Base-by-base conservation (phyloP, 2,329 filamentous ascomycete species). In the Diatrype stigma region DNA sequence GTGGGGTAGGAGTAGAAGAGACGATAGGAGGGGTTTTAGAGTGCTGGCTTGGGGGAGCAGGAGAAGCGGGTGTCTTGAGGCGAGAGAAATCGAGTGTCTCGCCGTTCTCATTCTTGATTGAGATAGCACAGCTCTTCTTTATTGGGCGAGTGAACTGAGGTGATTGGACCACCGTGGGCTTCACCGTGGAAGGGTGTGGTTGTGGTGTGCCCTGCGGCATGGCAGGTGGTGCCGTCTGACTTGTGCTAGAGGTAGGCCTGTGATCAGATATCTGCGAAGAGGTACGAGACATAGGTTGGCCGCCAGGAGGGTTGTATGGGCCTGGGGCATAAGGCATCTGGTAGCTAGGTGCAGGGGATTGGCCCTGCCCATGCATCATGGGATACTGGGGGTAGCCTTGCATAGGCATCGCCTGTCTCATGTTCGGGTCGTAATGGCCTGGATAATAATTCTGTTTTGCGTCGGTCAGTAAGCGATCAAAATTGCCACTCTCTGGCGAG, bases 61-160 rank as follows among this genome's bases (percentile, higher is more conserved):
- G 79, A 2, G 82, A 82, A 2, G 77, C 71, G 3, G 82, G 80
- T 1, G 80, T 69, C 67, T 82, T 83, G 55, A 81, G 72, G 49
- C 72, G 81, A 66, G 74, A 89, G 73, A 77, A 80, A 60, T 90
- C 84, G 12, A 96, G 75, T 28, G 84, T 82, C 65, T 94, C 90
- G 55, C 90, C 92, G 50, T 86, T 80, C 28, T 86, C 80, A 63
- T 90, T 89, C 77, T 90, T 95, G 76, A 96, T 96, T 46, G 85
- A 78, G 58, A 96, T 87, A 1, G 87, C 85, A 45, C 84, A 85
- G 69, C 82, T 90, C 76, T 87, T 89, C 67, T 76, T 77, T 19
- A 73, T 74, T 23, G 65, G 64, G 61, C 77, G 81, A 66, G 73
- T 67, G 52, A 80, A 79, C 52, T 68, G 70, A 37, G 70, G 71